Percentiles rank a stretch among this genome's conserved stretches.
Evolutionary conservation across 306 rosid species (phyloP).

Genomic region (Pyrus communis): DNA sequence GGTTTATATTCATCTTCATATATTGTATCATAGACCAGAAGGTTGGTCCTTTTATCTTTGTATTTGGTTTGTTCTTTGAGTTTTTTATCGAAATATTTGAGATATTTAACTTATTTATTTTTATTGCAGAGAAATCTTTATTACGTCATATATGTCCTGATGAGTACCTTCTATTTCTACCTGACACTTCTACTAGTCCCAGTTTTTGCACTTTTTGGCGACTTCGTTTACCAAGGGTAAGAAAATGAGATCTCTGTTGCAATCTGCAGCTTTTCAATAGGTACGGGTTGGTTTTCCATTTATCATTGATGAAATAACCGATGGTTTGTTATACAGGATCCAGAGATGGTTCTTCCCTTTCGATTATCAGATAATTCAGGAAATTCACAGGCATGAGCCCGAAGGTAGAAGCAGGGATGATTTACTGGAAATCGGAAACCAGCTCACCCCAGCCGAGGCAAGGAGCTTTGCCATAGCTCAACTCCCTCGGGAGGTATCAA

Average conservation of each 20-base stretch:
- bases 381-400: slow-evolving; percentile 67
- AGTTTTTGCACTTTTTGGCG: slow-evolving; percentile 72
- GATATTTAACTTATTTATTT: slow-evolving; percentile 1
- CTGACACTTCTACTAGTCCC: slow-evolving; percentile 72
- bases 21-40: slow-evolving; percentile 62
- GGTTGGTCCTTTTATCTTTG: slow-evolving; percentile 36
- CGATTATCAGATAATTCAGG: slow-evolving; percentile 90
- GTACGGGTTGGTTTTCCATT: background rate
- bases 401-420: slow-evolving; percentile 51
- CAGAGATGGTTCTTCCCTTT: slow-evolving; percentile 96
- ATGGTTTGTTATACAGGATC: slow-evolving; percentile 39
- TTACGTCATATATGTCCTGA: slow-evolving; percentile 73
- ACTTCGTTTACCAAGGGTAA: slow-evolving; percentile 89
- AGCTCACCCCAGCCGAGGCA: slow-evolving; percentile 61
- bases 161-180: slow-evolving; percentile 86
- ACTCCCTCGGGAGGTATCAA: slow-evolving; percentile 72
- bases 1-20: slow-evolving; percentile 74
- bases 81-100: slow-evolving; percentile 4
- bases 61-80: background rate
- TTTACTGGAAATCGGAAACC: slow-evolving; percentile 53
- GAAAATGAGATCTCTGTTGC: background rate
- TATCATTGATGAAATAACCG: background rate
- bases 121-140: slow-evolving; percentile 76
- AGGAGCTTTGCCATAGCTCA: slow-evolving; percentile 78
- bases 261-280: background rate